Base-by-base conservation (phyloP, 331 rosid genomes). In the Quercus tomentella region DNA sequence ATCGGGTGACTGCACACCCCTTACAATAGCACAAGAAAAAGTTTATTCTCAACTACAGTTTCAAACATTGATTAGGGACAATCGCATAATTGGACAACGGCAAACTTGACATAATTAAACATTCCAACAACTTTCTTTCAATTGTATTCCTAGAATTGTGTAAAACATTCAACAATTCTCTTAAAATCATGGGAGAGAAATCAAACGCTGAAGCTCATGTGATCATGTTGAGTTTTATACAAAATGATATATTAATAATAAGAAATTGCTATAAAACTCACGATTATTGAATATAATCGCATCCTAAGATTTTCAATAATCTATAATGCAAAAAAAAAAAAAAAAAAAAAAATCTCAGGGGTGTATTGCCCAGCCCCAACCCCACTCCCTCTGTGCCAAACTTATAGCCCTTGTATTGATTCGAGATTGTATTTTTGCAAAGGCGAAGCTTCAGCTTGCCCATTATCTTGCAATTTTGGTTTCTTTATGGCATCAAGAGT, bases 371-470 rank as follows among this genome's bases (percentile, higher is more conserved):
- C 35, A 37, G 16, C 69, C 41, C 62, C 9, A 12, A 9, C 63
- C 31, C 35, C 17, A 21, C 18, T 37, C 14, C 22, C 8, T 37
- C 77, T 28, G 56, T 37, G 1, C 18, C 14, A 17, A 60, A 51
- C 77, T 89, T 86, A 94, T 82, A 95, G 97, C 65, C 98, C 98
- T 2, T 97, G 97, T 80, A 95, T 95, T 49, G 98, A 92, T 83
- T 95, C 97, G 20, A 95, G 97, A 85, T 92, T 91, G 87, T 89
- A 90, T 63, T 90, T 91, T 83, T 90, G 79, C 5, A 92, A 90
- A 57, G 89, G 79, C 4, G 86, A 86, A 61, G 92, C 83, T 77
- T 85, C 90, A 56, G 73, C 25, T 22, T 82, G 88, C 67, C 43
- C 71, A 56, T 52, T 80, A 54, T 90, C 92, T 56, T 77, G 84